phyloP scores from a whole-genome alignment of 805 yeast species.

The Candida suzukii region DNA sequence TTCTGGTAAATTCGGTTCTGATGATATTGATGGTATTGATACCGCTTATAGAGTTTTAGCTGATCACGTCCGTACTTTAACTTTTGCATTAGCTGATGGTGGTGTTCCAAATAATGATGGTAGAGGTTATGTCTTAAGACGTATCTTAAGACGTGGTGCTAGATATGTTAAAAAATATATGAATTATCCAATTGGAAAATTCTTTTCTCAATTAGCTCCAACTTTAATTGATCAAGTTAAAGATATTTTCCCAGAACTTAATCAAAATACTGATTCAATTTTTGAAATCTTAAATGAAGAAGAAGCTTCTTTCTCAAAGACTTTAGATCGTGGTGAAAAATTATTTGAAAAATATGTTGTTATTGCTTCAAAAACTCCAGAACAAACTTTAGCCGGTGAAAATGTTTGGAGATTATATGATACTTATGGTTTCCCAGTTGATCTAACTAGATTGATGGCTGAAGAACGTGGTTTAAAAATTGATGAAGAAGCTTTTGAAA shows the following conservation, averaged over 20 bases:
- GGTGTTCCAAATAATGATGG: slow-evolving; percentile 99
- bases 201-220: slow-evolving; percentile 88
- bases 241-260: slow-evolving; percentile 88
- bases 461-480: slow-evolving; percentile 93
- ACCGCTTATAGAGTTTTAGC: slow-evolving; percentile 98
- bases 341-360: slow-evolving; percentile 90
- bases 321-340: slow-evolving; percentile 96
- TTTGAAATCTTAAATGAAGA: slow-evolving; percentile 94
- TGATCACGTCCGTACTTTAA: slow-evolving; percentile 95
- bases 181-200: slow-evolving; percentile 91
- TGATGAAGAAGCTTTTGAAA: slow-evolving; percentile 88
- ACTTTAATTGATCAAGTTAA: slow-evolving; percentile 83
- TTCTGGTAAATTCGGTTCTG: slow-evolving; percentile 87
- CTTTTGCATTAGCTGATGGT: slow-evolving; percentile 95
- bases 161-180: slow-evolving; percentile 94
- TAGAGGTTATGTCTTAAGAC: slow-evolving; percentile 95
- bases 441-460: slow-evolving; percentile 96
- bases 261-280: slow-evolving; percentile 61
- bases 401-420: slow-evolving; percentile 99
- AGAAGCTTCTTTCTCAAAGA: slow-evolving; percentile 89
- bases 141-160: slow-evolving; percentile 96
- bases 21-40: slow-evolving; percentile 90
- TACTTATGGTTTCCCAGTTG: slow-evolving; percentile 99
- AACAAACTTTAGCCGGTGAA: slow-evolving; percentile 76
- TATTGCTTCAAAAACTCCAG: slow-evolving; percentile 67